phyloP scores from a whole-genome alignment of 257 asterid species.

The Nicotiana tabacum region DNA sequence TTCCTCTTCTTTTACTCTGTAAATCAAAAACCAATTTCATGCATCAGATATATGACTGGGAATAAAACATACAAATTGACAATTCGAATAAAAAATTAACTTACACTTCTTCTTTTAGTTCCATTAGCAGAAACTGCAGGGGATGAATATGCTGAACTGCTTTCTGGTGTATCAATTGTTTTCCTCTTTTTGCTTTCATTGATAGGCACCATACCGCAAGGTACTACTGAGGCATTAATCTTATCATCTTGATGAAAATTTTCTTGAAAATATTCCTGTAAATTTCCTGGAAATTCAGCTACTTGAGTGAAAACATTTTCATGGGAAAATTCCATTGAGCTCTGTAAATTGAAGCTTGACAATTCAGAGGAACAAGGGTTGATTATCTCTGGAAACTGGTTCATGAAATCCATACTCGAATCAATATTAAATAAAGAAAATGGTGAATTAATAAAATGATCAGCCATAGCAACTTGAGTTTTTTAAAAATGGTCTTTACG shows the following conservation, averaged over 20 bases:
- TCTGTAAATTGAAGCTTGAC: constrained; percentile 24
- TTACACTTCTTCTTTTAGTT: constrained; percentile 33
- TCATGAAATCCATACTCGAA: constrained; percentile 33
- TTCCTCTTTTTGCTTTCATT: constrained; percentile 42
- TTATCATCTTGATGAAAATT: constrained; percentile 8
- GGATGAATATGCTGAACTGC: constrained; percentile 50
- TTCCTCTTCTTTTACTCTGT: constrained; percentile 29
- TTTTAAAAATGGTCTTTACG: neutral
- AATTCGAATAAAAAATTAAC: neutral
- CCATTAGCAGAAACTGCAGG: constrained; percentile 44
- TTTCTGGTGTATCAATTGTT: constrained; percentile 35
- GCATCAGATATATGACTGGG: neutral
- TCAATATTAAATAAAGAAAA: constrained; percentile 38
- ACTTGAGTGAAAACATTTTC: constrained; percentile 21
- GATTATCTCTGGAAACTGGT: constrained; percentile 33
- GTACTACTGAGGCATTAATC: too few relatives aligned
- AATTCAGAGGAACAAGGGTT: constrained; percentile 18
- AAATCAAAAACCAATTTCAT: neutral
- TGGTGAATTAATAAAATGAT: constrained; percentile 24
- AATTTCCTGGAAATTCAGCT: constrained; percentile 32
- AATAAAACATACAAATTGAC: neutral
- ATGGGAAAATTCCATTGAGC: constrained; percentile 31
- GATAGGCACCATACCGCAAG: neutral
- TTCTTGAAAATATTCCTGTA: constrained; percentile 29
- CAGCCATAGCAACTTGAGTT: constrained; percentile 28